These are phyloP conservation scores for Massariosphaeria phaeospora DNA, from an alignment of 495 filamentous ascomycete genomes.

Conservation along the genomic window DNA sequence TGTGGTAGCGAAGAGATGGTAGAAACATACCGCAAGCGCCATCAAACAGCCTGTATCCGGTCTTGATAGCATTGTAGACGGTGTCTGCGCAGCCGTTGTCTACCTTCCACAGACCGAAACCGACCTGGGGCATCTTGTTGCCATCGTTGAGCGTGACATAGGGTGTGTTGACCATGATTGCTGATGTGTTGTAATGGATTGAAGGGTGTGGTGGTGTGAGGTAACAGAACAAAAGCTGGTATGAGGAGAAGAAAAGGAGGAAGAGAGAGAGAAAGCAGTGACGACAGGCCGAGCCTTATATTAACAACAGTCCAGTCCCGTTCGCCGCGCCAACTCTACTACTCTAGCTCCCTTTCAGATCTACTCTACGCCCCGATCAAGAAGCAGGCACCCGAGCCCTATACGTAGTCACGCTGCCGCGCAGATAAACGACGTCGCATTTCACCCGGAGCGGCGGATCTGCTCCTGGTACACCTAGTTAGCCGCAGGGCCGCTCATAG, in stretches of 20 bases:
- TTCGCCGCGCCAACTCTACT: too few species aligned
- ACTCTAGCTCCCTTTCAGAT: too few species aligned
- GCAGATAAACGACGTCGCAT: constrained; percentile 24
- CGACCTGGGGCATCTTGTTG: constrained; percentile 37
- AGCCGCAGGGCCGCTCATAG: too few species aligned
- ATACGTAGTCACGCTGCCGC: constrained; percentile 3
- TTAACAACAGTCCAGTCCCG: constrained; percentile 13
- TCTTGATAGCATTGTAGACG: constrained; percentile 35
- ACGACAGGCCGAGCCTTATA: neutral
- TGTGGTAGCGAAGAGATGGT: constrained; percentile 23
- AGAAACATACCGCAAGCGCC: constrained; percentile 34
- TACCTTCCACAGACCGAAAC: constrained; percentile 37
- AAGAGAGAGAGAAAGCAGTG: neutral
- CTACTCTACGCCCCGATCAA: constrained; percentile 13
- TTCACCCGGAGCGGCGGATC: constrained; percentile 13
- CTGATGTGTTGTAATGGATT: neutral
- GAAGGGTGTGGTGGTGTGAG: too few species aligned
- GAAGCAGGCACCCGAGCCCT: constrained; percentile 20
- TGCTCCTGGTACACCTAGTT: constrained; percentile 1
- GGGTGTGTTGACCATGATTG: constrained; percentile 12
- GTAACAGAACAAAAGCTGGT: neutral
- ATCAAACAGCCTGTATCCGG: constrained; percentile 31
- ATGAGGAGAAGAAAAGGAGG: neutral
- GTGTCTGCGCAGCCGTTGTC: constrained; percentile 26
- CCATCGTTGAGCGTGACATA: constrained; percentile 30